Base-by-base conservation (phyloP, 1,284 basidiomycete species). In the Tetrapyrgos nigripes region DNA sequence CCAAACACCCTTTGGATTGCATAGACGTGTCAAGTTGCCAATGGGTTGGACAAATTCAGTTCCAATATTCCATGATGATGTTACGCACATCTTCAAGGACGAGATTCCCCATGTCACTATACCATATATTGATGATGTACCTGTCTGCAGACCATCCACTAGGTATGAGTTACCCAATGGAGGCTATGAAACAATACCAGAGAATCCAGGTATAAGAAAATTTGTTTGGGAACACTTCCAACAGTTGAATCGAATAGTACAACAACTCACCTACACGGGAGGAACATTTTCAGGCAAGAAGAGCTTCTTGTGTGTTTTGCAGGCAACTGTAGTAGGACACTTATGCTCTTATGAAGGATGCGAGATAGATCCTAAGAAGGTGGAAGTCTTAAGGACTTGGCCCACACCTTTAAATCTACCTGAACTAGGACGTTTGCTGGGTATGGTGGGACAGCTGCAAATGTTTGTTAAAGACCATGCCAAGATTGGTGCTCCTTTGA, bases 231-330 rank as follows among this genome's bases (percentile, higher is more conserved):
- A n/a, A n/a, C n/a, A n/a, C n/a, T n/a, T n/a, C n/a, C n/a, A n/a
- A n/a, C 11, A 77, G 63, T 40, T 75, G 4, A 70, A 77, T 57
- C 58, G 68, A 0, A 58, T 77, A 1, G 17, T 75, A 0, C 74
- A 76, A 10, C 62, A 61, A 1, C 62, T 71, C 45, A 65, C 63
- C 58, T 68, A 66, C 61, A 61, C 48, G 1, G 69, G 58, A 24
- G 69, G 33, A 28, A 76, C 60, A 27, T 66, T 69, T 37, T n/a
- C n/a, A n/a, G n/a, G n/a, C n/a, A n/a, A n/a, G n/a, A n/a, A n/a
- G n/a, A n/a, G n/a, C n/a, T n/a, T 73, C 66, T 19, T 58, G 3
- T 54, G 53, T 54, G 19, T 13, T 29, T 21, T 27, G n/a, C 43
- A 54, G 14, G 43, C 28, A 1, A 19, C 47, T 17, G 44, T 54